Evolutionary conservation across 768 basidiomycete species (phyloP), one percentile per base, ranked within the genome.

Genomic region (Lactarius tabidus): DNA sequence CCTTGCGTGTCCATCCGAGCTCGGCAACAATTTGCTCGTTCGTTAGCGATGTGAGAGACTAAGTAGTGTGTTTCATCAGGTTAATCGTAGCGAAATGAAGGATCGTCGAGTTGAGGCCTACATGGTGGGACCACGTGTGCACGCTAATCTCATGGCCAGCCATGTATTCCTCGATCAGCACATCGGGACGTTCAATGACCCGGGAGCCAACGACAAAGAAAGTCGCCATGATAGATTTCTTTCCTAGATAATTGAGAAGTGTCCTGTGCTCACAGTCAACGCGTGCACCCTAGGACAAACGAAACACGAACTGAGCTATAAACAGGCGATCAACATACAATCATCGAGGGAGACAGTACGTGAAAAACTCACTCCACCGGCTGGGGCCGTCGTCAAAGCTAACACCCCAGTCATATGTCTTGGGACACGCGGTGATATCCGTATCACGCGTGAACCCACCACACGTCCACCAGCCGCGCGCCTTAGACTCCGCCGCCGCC

Each of bases 131-230:
- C 95, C 95, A 98, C 14, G 93, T 95, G 76, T 94, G 92, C 2
- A 93, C 88, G 66, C 86, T 85, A 71, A 91, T 87, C 74, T 93
- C 89, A 72, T 92, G 86, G 52, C 90, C 89, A 29, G 77, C 62
- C 88, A 91, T 89, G 76, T 90, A 91, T 71, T 91, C 88, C 70
- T 91, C 85, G 57, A 90, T 77, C 20, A 98, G 80, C 64, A 94
- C 83, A 17, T 78, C 72, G 15, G 95, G 89, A 57, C 86, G 82
- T 62, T 92, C 89, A 66, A 95, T 81, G 62, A 90, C 88, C 64
- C 95, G 91, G 51, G 89, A 91, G 59, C 91, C 91, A 3, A 93
- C 86, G 54, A 93, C 86, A 79, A 97, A 98, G 82, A 98, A 98
- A 2, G 96, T 98, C 8, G 94, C 85, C 12, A 74, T 78, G 67